phyloP scores from a whole-genome alignment of 2,329 filamentous ascomycete genomes.

The Trichoderma sp. region DNA sequence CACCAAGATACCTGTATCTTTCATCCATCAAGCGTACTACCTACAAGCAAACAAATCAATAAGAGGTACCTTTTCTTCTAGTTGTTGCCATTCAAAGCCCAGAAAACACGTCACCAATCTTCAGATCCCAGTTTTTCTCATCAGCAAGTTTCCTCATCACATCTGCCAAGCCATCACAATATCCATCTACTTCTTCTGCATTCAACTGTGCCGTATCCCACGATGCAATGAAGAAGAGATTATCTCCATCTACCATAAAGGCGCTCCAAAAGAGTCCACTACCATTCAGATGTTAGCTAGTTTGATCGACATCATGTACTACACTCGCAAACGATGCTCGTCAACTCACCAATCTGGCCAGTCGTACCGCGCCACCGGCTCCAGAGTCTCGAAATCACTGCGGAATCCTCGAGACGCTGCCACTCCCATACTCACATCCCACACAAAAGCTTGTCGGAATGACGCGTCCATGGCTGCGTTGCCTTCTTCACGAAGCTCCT shows the following conservation, averaged over 20 bases:
- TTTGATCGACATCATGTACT: background rate
- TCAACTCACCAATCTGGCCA: constrained; percentile 39
- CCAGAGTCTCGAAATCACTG: constrained; percentile 26
- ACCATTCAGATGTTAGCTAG: background rate
- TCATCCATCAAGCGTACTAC: background rate
- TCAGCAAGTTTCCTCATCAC: constrained; percentile 31
- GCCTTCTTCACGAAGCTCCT: constrained; percentile 34
- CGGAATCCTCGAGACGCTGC: constrained; percentile 21
- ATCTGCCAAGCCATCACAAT: constrained; percentile 32
- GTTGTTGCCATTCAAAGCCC: background rate
- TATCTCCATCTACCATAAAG: constrained; percentile 34
- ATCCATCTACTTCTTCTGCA: constrained; percentile 30
- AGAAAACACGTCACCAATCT: constrained; percentile 28
- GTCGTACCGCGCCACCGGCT: constrained; percentile 35
- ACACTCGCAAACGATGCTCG: background rate
- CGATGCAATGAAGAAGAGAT: constrained; percentile 37
- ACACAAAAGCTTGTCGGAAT: constrained; percentile 38
- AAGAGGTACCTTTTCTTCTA: background rate
- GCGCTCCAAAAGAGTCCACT: constrained; percentile 41
- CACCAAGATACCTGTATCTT: no score
- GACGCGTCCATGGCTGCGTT: constrained; percentile 33
- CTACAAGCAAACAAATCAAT: background rate
- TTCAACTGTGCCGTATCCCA: constrained; percentile 43
- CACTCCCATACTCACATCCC: constrained; percentile 37
- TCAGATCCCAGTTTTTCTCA: constrained; percentile 30